Percentiles rank a stretch among this genome's conserved stretches.
Evolutionary conservation across 2,329 filamentous ascomycete species (phyloP).

Genomic region (Lecanicillium sp.): DNA sequence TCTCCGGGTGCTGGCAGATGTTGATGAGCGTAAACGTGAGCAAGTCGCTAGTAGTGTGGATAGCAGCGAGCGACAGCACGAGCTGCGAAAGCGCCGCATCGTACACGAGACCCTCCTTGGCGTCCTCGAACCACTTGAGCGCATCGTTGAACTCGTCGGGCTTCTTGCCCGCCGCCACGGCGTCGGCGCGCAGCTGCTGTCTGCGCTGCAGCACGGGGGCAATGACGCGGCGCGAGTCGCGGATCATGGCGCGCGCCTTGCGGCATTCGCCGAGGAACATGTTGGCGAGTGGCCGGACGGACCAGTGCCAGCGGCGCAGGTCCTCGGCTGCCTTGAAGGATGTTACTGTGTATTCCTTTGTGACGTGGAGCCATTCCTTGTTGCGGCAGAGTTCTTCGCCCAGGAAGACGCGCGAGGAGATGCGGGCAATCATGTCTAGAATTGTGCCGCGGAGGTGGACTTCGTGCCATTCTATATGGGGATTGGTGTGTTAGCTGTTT

Average conservation of each 20-base stretch:
- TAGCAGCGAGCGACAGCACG: constrained; percentile 35
- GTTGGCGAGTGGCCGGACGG: constrained; percentile 36
- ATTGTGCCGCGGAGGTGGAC: constrained; percentile 8
- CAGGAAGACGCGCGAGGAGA: constrained; percentile 28
- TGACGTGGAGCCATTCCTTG: constrained; percentile 33
- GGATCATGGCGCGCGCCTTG: constrained; percentile 17
- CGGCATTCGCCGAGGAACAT: constrained; percentile 31
- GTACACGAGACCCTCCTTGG: constrained; percentile 19
- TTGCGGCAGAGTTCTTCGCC: constrained; percentile 31
- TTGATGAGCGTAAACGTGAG: constrained; percentile 12
- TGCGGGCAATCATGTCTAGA: constrained; percentile 12
- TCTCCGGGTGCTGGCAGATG: constrained; percentile 31
- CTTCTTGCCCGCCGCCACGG: constrained; percentile 19
- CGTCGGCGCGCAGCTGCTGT: constrained; percentile 27
- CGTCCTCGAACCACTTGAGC: constrained; percentile 46
- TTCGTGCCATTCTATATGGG: constrained; percentile 9
- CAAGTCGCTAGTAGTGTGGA: constrained; percentile 41
- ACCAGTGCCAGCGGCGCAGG: constrained; percentile 32
- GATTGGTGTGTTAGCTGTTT: neutral
- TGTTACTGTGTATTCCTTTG: constrained; percentile 35
- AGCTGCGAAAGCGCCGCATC: constrained; percentile 13
- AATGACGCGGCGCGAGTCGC: constrained; percentile 8
- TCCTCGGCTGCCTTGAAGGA: constrained; percentile 18
- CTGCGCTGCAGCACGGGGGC: constrained; percentile 36
- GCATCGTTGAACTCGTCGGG: constrained; percentile 35